Percentiles rank a stretch among this genome's conserved stretches.
phyloP scores from a whole-genome alignment of 768 basidiomycete genomes.

The Heimioporus sp. region DNA sequence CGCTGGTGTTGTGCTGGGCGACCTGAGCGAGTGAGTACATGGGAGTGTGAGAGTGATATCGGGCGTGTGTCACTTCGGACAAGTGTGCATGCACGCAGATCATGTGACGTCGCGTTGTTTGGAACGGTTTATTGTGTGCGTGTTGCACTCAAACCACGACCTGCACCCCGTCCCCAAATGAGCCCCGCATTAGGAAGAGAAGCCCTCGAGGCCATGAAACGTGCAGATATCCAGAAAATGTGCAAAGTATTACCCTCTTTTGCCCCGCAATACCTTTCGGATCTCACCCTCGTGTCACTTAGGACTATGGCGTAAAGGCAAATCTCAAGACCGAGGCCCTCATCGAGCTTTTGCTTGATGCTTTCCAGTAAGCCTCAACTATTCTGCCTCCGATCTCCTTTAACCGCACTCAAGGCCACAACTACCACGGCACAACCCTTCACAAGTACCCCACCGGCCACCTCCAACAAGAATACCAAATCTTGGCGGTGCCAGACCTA shows the following conservation, averaged over 20 bases:
- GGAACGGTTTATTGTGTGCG: conserved; percentile 36
- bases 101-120: conserved; percentile 55
- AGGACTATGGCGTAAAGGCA: conserved; percentile 82
- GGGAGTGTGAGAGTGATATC: too few species aligned
- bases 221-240: conserved; percentile 53
- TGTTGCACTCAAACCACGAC: conserved; percentile 47
- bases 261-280: conserved; percentile 11
- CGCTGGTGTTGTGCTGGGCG: conserved; percentile 51
- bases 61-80: too few species aligned
- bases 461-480: conserved; percentile 34
- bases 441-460: conserved; percentile 24
- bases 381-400: conserved; percentile 36
- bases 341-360: conserved; percentile 69
- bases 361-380: conserved; percentile 37
- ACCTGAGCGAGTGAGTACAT: conserved; percentile 45
- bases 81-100: conserved; percentile 10
- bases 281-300: conserved; percentile 14
- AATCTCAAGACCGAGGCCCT: conserved; percentile 80
- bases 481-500: conserved; percentile 24
- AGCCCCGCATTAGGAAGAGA: conserved; percentile 44
- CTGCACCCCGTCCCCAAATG: conserved; percentile 26
- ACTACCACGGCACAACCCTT: conserved; percentile 18
- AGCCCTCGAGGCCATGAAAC: conserved; percentile 52
- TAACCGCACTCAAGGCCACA: conserved; percentile 29
- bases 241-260: conserved; percentile 49